Evolutionary conservation across 305 asterid genomes (phyloP), one percentile per base, ranked within the genome.

Genomic region (Andrographis paniculata): DNA sequence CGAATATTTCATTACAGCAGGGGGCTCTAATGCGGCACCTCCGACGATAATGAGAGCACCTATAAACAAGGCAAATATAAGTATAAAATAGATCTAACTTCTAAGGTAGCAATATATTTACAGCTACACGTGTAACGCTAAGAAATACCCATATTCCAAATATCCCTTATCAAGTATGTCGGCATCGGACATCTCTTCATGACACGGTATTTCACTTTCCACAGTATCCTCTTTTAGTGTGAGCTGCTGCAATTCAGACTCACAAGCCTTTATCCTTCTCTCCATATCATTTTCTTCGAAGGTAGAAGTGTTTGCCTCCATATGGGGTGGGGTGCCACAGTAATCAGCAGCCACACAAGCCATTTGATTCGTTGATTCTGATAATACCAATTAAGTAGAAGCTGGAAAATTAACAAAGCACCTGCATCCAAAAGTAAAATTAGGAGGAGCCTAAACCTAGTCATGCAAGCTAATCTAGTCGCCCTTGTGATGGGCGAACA

Each of bases 1-100:
- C 78, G 58, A 78, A 87, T 56, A 83, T 53, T 57, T 80, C 94
- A 58, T 76, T 59, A 75, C 96, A 82, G 49, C 96, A 87, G 20
- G 96, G 96, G 53, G 96, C 82, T 69, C 77, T 70, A 51, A 87
- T 74, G 48, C 71, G 80, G 62, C 96, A 87, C 70, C 95, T 75
- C 47, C 93, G 79, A 10, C 76, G 93, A 59, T 83, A 87, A 58
- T 87, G 96, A 36, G 85, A 53, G 69, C 93, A 87, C 55, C 96
- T 87, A 67, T 20, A 53, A 52, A 59, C 48, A 63, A 42, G 50
- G 31, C 40, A 19, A 37, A 48, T 36, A 41, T 68, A 21, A 55
- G 56, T 60, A 68, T 23, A 20, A 43, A n/a, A n/a, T n/a, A n/a
- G n/a, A n/a, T n/a, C n/a, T n/a, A n/a, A n/a, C n/a, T n/a, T n/a